Conservation (phyloP, 768 basidiomycete species). For the Podaxis mareebaensis region DNA sequence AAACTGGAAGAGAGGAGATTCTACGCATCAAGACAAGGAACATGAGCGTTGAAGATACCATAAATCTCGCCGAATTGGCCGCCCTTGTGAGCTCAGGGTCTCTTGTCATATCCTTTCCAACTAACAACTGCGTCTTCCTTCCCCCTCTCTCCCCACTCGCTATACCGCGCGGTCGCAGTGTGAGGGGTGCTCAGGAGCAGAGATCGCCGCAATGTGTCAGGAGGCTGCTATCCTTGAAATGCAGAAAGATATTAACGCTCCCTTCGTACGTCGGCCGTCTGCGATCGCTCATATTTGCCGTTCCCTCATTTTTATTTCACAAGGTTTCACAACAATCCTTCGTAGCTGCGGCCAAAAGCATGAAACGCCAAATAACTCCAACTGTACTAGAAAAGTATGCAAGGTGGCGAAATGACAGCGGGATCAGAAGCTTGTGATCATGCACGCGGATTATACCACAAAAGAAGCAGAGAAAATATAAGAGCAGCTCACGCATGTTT, state of each 20-base stretch:
- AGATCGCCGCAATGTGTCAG: constrained; percentile 89
- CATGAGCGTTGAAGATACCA: constrained; percentile 78
- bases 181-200: constrained; percentile 95
- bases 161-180: constrained; percentile 50
- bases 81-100: constrained; percentile 48
- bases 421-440: constrained; percentile 23
- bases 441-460: too few species aligned
- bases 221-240: constrained; percentile 94
- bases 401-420: constrained; percentile 54
- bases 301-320: background rate
- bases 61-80: constrained; percentile 72
- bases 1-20: constrained; percentile 79
- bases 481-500: background rate
- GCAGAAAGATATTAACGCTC: constrained; percentile 80
- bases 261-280: constrained; percentile 52
- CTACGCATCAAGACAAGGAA: constrained; percentile 70
- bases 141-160: background rate
- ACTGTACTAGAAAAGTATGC: constrained; percentile 71
- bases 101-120: background rate
- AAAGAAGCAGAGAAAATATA: background rate
- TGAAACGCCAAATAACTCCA: constrained; percentile 84
- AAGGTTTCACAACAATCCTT: constrained; percentile 81
- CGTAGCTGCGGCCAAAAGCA: constrained; percentile 64
- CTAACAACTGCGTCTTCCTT: background rate
- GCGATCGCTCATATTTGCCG: background rate